phyloP scores from a whole-genome alignment of 2,329 filamentous ascomycete genomes.

The Pseudogymnoascus sp. region DNA sequence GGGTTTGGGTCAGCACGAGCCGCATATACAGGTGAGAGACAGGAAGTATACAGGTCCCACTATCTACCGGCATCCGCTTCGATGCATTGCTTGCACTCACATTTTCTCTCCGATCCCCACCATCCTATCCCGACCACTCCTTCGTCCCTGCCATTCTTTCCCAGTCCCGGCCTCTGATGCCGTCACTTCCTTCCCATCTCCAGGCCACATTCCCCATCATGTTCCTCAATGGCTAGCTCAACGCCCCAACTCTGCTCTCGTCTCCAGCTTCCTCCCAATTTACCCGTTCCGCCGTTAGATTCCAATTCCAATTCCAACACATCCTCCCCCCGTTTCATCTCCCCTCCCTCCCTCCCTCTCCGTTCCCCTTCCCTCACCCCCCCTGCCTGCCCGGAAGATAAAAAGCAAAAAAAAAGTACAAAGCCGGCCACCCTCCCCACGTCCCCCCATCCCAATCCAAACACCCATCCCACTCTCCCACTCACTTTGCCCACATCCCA shows the following conservation, averaged over 20 bases:
- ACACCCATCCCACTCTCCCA: conserved; percentile 2
- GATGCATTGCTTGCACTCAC: background rate
- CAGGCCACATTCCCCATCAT: background rate
- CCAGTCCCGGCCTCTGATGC: background rate
- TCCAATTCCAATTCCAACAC: background rate
- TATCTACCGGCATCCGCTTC: conserved; percentile 2
- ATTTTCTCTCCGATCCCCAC: background rate
- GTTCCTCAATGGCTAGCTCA: background rate
- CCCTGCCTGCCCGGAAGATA: background rate
- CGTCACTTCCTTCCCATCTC: background rate
- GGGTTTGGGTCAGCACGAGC: background rate
- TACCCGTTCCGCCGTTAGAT: background rate
- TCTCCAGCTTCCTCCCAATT: background rate
- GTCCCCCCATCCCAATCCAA: conserved; percentile 2
- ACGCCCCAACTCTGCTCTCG: background rate
- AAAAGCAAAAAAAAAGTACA: conserved; percentile 4
- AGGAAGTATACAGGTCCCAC: background rate
- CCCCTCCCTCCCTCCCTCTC: background rate
- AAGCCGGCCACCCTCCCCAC: conserved; percentile 1
- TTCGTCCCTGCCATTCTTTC: background rate
- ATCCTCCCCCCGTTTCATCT: background rate
- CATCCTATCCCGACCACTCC: background rate
- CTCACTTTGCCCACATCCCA: background rate
- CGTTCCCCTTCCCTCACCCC: background rate
- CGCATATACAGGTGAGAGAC: background rate